These are phyloP conservation scores for Backusella westeae DNA, from an alignment of 192 early-diverging fungal species.

Conservation along the genomic window DNA sequence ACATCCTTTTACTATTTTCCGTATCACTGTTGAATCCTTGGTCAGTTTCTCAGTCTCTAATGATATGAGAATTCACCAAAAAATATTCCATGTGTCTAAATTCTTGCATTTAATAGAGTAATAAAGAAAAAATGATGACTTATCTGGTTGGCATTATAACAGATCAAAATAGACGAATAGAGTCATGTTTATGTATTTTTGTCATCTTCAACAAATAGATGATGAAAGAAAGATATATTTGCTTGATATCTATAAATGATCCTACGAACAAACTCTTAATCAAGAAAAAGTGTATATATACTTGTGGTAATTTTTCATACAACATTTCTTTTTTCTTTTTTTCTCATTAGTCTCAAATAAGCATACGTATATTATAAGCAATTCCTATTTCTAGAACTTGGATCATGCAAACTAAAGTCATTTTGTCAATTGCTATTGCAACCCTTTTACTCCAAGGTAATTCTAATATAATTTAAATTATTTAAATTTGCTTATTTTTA, in stretches of 20 bases:
- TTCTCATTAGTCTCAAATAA: neutral
- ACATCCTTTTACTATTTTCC: neutral
- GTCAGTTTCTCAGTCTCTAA: neutral
- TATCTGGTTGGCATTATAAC: neutral
- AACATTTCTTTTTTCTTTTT: neutral
- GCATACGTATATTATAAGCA: neutral
- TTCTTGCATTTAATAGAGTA: neutral
- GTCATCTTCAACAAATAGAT: neutral
- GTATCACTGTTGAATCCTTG: neutral
- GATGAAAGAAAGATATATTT: neutral
- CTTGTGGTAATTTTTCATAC: neutral
- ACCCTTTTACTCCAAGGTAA: conserved; percentile 10
- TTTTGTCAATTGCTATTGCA: conserved; percentile 1
- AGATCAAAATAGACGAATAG: neutral
- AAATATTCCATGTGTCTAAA: neutral
- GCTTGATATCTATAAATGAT: neutral
- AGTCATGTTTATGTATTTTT: neutral
- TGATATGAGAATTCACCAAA: too few relatives aligned
- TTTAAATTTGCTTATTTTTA: neutral
- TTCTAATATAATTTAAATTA: neutral
- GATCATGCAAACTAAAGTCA: neutral
- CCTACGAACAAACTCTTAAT: neutral
- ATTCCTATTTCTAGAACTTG: neutral
- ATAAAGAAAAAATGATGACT: neutral
- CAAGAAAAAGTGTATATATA: neutral